Evolutionary conservation across 1,284 basidiomycete genomes (phyloP), one percentile per base, ranked within the genome.

Genomic region (Macrocystidia cucumis): DNA sequence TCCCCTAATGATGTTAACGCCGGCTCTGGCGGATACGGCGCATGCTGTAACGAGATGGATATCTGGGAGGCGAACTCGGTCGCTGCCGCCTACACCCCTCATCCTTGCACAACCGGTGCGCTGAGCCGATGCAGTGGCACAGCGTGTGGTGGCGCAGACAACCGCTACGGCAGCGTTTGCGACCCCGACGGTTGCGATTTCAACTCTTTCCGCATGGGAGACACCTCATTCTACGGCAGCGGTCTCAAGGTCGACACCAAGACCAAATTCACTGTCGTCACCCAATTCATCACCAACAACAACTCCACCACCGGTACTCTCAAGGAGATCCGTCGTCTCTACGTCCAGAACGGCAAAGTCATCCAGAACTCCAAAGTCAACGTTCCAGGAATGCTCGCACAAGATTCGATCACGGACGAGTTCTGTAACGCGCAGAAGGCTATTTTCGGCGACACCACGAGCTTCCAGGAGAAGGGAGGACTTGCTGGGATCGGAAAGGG

Each of bases 141-240:
- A 20, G 47, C 42, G 21, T 52, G 50, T 20, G 68, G 67, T 21
- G 63, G 54, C 37, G 17, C 29, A n/a, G 51, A 46, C 40, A 44
- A 57, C 39, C 61, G 64, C 35, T 60, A 57, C 49, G 48, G 49
- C 38, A 63, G 62, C 42, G 46, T 67, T 38, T 70, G 67, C 54
- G 66, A 69, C 53, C 55, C 59, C 45, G 65, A 65, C 46, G 71
- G 70, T 20, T 73, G 71, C 51, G 71, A 70, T 49, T 75, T 72
- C 63, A 74, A 75, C 63, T 69, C 70, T 34, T 75, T 58, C 59
- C 69, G 71, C 45, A 66, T 70, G 62, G 72, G 72, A 33, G 51
- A 65, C 55, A 55, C 49, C 22, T 47, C 50, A 37, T 74, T 73
- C 66, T 64, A 65, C 57, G 72, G 72, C 37, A 55, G 60, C 8